Evolutionary conservation across 257 asterid genomes (phyloP).

Genomic region (Nicotiana sylvestris): DNA sequence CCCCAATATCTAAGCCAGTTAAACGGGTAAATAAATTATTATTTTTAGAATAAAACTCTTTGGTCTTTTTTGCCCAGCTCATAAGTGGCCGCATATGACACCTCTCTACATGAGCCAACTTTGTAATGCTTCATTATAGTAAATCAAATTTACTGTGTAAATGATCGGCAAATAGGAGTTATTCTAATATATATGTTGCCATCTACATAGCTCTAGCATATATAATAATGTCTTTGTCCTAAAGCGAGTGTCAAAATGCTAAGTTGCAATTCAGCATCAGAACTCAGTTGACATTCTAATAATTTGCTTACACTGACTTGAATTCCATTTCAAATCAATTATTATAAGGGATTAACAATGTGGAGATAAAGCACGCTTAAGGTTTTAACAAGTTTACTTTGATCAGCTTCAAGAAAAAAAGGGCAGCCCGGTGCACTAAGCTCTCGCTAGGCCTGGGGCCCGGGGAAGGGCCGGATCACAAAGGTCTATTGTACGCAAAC

Average conservation of each 20-base stretch:
- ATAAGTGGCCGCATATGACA: too few relatives aligned
- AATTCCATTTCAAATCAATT: neutral
- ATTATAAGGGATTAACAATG: neutral
- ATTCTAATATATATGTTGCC: neutral
- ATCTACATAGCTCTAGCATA: neutral
- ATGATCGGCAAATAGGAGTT: neutral
- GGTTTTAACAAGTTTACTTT: neutral
- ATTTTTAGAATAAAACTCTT: too few relatives aligned
- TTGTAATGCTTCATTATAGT: neutral
- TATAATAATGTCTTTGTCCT: neutral
- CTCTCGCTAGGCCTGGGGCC: too few relatives aligned
- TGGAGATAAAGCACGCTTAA: neutral
- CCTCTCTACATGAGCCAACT: too few relatives aligned
- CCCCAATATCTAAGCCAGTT: too few relatives aligned
- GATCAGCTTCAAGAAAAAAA: neutral
- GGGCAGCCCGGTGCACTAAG: too few relatives aligned
- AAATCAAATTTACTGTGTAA: neutral
- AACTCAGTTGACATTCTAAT: neutral
- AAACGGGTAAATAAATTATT: too few relatives aligned
- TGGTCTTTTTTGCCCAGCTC: too few relatives aligned
- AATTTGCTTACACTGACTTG: neutral
- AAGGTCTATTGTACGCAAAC: too few relatives aligned
- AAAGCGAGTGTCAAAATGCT: conserved; percentile 4
- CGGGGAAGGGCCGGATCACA: too few relatives aligned
- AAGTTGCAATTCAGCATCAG: neutral